phyloP scores from a whole-genome alignment of 2,329 filamentous ascomycete species.

The Colletotrichum scovillei region DNA sequence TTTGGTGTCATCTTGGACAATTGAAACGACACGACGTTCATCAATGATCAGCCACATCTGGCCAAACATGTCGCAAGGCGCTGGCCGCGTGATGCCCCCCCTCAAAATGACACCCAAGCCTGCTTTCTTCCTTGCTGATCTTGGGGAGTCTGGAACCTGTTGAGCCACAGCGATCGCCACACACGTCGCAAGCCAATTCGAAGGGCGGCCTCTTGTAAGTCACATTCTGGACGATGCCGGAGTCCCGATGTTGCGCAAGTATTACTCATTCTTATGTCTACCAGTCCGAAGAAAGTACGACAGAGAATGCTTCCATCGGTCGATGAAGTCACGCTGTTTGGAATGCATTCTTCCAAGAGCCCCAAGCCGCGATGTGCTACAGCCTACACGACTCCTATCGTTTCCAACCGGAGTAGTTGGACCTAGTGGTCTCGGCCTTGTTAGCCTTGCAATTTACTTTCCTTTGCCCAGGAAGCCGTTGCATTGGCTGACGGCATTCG shows the following conservation, averaged over 20 bases:
- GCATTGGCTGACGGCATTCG: constrained; percentile 24
- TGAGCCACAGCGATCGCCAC: constrained; percentile 34
- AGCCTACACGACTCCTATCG: too few relatives aligned
- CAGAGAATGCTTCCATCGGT: not conserved
- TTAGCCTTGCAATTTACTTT: not conserved
- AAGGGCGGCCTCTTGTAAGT: not conserved
- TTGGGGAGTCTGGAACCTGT: constrained; percentile 1
- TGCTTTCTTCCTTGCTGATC: constrained; percentile 11
- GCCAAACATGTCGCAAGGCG: not conserved
- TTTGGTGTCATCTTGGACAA: not conserved
- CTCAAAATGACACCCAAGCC: not conserved
- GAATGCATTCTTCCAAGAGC: not conserved
- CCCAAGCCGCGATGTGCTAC: not conserved
- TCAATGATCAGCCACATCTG: constrained; percentile 19
- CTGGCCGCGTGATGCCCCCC: constrained; percentile 28
- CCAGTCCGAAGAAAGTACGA: not conserved
- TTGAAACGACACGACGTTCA: constrained; percentile 8
- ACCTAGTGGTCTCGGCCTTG: not conserved
- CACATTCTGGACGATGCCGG: constrained; percentile 2
- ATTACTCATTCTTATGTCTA: not conserved
- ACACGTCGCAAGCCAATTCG: constrained; percentile 5
- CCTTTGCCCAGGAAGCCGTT: constrained; percentile 1
- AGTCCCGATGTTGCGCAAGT: constrained; percentile 1
- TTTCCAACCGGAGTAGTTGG: not conserved
- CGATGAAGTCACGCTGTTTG: not conserved